These are phyloP conservation scores for Cystobasidium tubakii DNA, from an alignment of 768 basidiomycete species.

Conservation along the genomic window DNA sequence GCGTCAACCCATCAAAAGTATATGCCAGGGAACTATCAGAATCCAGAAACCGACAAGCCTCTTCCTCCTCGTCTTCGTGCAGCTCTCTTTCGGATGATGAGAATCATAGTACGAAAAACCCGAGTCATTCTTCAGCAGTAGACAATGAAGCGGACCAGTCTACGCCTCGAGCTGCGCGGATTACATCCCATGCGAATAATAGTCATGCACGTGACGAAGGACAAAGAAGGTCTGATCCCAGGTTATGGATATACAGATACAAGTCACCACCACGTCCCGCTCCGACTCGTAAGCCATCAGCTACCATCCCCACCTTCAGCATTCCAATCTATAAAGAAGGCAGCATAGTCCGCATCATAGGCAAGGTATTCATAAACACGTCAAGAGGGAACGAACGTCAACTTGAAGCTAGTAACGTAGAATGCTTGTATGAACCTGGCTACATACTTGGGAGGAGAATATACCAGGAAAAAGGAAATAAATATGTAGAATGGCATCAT, in stretches of 20 bases:
- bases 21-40: conserved; percentile 17
- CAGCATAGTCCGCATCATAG: conserved; percentile 13
- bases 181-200: background rate
- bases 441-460: background rate
- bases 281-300: background rate
- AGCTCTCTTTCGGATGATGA: background rate
- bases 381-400: conserved; percentile 2
- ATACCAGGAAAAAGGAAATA: conserved; percentile 15
- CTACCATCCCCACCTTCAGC: background rate
- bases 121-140: background rate
- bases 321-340: conserved; percentile 18
- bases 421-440: background rate
- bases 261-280: conserved; percentile 13
- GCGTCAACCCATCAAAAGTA: conserved; percentile 17
- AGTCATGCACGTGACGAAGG: background rate
- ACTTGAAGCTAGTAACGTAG: conserved; percentile 3
- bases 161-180: background rate
- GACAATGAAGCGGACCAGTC: background rate
- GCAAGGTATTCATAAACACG: conserved; percentile 3
- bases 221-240: conserved; percentile 4
- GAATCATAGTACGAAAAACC: background rate
- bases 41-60: background rate
- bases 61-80: background rate
- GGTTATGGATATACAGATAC: conserved; percentile 29
- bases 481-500: conserved; percentile 28